Evolutionary conservation across 768 basidiomycete species (phyloP), one percentile per base, ranked within the genome.

Genomic region (Mycena alexandri): DNA sequence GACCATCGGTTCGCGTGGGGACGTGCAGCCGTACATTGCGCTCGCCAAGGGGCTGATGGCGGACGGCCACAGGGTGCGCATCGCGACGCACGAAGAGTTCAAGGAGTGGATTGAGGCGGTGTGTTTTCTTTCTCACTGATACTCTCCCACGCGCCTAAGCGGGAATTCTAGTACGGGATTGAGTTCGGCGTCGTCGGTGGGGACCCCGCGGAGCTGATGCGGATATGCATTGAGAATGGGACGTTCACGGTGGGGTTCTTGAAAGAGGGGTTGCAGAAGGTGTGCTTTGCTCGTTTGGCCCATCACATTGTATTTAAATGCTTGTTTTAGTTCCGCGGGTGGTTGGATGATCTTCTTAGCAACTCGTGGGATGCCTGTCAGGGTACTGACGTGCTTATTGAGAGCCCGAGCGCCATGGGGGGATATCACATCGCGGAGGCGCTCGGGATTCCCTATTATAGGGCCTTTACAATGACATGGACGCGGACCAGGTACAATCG

Each of bases 401-500:
- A 99, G 80, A 95, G 93, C 74, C 97, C 97, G 0, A 96, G 94
- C 75, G 96, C 97, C 13, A 99, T 99, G 94, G 95, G 91, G 29
- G 97, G 97, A 12, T 93, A 93, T 69, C 97, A 99, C 74, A 97
- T 99, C 59, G 98, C 97, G 29, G 97, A 99, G 76, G 96, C 95
- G 2, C 83, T 99, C 16, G 84, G 83, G 24, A 96, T 99, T 43
- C 97, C 97, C 1, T 99, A 97, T 77, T 99, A 92, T 80, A 85
- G 95, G 65, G 95, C 95, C 10, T 98, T 98, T 76, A 97, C 96
- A 0, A 99, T 98, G 98, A 94, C 94, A 0, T 99, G 97, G 96
- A 92, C 94, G 14, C 87, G 97, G 59, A 99, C 97, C 29, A 87
- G 95, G 92, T 87, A 68, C 41, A 73, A 53, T 44, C 41, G 48